Evolutionary conservation across 1,139 yeast species (phyloP), one percentile per base, ranked within the genome.

Genomic region (Kodamaea alishanica): DNA sequence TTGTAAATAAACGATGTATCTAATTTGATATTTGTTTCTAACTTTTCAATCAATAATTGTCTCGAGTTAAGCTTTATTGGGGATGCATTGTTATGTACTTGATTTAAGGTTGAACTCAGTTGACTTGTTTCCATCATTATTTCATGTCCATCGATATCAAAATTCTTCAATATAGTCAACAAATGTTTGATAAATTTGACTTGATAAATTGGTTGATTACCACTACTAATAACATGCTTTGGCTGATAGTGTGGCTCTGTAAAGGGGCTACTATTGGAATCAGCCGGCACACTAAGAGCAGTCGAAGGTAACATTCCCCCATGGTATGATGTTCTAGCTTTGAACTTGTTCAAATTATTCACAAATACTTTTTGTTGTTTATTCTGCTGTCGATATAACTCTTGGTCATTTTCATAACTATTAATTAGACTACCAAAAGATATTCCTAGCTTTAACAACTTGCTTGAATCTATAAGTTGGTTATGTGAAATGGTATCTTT

Each of bases 41-140:
- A 52, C 50, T 70, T 71, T 45, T 71, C 77, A 29, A 71, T 70
- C 34, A 69, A 57, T 35, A 71, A 56, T 43, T 71, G 77, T 34
- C 62, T 62, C 8, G 75, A 65, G 42, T 58, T 67, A 39, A 71
- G 54, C 43, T 64, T 65, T 32, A 70, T 70, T 9, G 77, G 77
- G 10, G 74, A 67, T 11, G 52, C 48, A 24, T 32, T 47, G 30
- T 34, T 30, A 24, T 41, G 44, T 4, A 41, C 6, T 36, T 40
- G 48, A 42, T 39, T 42, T 28, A 48, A 29, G 6, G 51, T 45
- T 4, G 49, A 41, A 28, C 23, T 45, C 31, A 50, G 47, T n/a
- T 44, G 50, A 31, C 48, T 48, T 28, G 26, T 36, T 2, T 46
- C 51, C 5, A 15, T 25, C n/a, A 12, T 9, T 28, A 36, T 42